Conservation (phyloP, 2,329 filamentous ascomycete species). For the Cercospora zeae-maydis region DNA sequence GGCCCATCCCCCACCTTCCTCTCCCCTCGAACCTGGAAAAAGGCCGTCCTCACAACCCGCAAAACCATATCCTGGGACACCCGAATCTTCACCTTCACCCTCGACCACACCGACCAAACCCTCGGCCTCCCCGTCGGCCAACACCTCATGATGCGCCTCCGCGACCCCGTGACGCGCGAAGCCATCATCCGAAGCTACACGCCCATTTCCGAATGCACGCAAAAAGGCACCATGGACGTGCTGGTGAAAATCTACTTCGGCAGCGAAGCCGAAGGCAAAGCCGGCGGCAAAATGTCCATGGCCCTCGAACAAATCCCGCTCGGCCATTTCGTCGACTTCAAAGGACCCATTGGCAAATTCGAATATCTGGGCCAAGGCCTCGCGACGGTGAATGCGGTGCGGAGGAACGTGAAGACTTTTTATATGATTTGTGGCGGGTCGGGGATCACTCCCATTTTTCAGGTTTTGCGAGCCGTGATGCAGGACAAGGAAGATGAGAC, state of each 20-base stretch:
- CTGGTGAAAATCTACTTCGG: conserved; percentile 78
- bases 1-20: conserved; percentile 63
- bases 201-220: conserved; percentile 64
- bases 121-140: conserved; percentile 80
- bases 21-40: conserved; percentile 68
- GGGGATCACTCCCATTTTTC: conserved; percentile 90
- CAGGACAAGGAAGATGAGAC: conserved; percentile 62
- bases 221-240: conserved; percentile 65
- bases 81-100: conserved; percentile 73
- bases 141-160: conserved; percentile 79
- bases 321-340: conserved; percentile 75
- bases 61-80: conserved; percentile 71
- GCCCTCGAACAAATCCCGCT: conserved; percentile 70
- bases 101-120: conserved; percentile 66
- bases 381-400: conserved; percentile 58
- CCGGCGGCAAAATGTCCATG: conserved; percentile 77
- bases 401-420: conserved; percentile 61
- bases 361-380: conserved; percentile 67
- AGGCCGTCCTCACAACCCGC: conserved; percentile 65
- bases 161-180: conserved; percentile 66
- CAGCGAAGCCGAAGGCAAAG: conserved; percentile 50
- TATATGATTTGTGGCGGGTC: conserved; percentile 84
- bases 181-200: conserved; percentile 84
- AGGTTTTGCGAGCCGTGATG: conserved; percentile 73
- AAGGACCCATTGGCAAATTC: conserved; percentile 83